Percentiles rank a stretch among this genome's conserved stretches.
phyloP scores from a whole-genome alignment of 345 rosid species.

The Abelmoschus esculentus region DNA sequence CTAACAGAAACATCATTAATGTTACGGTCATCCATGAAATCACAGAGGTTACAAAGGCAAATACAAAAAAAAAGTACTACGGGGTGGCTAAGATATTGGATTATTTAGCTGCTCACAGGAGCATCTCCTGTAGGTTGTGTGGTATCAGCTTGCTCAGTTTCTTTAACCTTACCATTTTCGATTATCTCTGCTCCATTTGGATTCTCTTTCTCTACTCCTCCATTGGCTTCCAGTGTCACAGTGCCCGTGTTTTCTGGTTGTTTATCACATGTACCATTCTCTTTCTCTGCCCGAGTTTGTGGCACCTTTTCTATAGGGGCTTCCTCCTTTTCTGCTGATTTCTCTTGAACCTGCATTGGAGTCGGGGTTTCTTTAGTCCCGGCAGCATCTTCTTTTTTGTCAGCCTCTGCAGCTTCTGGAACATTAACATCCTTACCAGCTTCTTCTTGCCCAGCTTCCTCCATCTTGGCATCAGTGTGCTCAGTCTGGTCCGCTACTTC shows the following conservation, averaged over 20 bases:
- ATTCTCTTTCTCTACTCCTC: conserved; percentile 26
- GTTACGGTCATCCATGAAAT: conserved; percentile 36
- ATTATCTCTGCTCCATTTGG: conserved; percentile 19
- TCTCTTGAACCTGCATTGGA: conserved; percentile 18
- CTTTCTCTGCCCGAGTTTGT: conserved; percentile 20
- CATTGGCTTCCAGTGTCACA: conserved; percentile 22
- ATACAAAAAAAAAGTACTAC: conserved; percentile 5
- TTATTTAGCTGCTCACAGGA: conserved; percentile 23
- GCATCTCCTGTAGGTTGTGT: conserved; percentile 21
- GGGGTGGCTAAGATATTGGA: background rate
- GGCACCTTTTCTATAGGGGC: conserved; percentile 20
- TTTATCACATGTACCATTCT: conserved; percentile 17
- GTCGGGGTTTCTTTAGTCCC: conserved; percentile 19
- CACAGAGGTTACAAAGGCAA: conserved; percentile 15
- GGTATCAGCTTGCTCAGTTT: conserved; percentile 19
- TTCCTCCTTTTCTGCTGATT: conserved; percentile 20
- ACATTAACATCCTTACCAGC: conserved; percentile 10
- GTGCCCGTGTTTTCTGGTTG: conserved; percentile 18
- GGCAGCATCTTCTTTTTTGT: conserved; percentile 22
- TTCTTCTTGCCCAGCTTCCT: conserved; percentile 2
- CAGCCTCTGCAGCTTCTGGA: conserved; percentile 18
- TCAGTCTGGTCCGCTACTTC: conserved; percentile 13
- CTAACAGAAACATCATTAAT: conserved; percentile 20
- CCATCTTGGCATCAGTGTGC: conserved; percentile 14
- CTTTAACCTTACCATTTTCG: conserved; percentile 35